These are phyloP conservation scores for Cutaneotrichosporon curvatum DNA, from an alignment of 1,284 basidiomycete genomes.

Conservation along the genomic window DNA sequence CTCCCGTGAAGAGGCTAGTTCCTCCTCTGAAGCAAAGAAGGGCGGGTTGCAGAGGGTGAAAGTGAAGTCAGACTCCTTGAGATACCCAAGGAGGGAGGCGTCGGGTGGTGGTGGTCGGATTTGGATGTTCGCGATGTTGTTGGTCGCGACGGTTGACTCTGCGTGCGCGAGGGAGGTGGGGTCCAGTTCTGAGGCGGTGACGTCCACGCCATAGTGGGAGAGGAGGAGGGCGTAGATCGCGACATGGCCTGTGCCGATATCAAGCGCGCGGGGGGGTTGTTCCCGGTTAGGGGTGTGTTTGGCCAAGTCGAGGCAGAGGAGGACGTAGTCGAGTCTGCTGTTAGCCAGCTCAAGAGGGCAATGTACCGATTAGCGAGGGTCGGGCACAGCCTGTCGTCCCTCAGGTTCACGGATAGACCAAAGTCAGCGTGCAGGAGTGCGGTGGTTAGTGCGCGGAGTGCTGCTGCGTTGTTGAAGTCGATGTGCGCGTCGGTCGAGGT, in stretches of 20 bases:
- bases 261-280: slow-evolving; percentile 41
- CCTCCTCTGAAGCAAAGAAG: slow-evolving; percentile 69
- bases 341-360: neutral
- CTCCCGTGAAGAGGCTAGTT: slow-evolving; percentile 57
- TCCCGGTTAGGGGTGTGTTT: neutral
- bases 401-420: slow-evolving; percentile 56
- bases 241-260: slow-evolving; percentile 76
- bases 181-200: slow-evolving; percentile 67
- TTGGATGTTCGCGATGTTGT: slow-evolving; percentile 46
- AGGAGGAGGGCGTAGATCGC: slow-evolving; percentile 81
- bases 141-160: slow-evolving; percentile 52
- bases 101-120: neutral
- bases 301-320: slow-evolving; percentile 59
- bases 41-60: slow-evolving; percentile 95
- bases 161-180: slow-evolving; percentile 55
- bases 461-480: slow-evolving; percentile 62
- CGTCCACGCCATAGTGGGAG: slow-evolving; percentile 54
- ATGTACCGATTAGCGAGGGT: slow-evolving; percentile 55
- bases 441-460: slow-evolving; percentile 67
- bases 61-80: neutral
- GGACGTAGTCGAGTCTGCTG: slow-evolving; percentile 65
- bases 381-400: slow-evolving; percentile 70
- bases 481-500: slow-evolving; percentile 45
- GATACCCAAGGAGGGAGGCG: neutral
- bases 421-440: slow-evolving; percentile 72